Conservation (phyloP, 2,329 filamentous ascomycete species). For the Colletotrichum liriopes region DNA sequence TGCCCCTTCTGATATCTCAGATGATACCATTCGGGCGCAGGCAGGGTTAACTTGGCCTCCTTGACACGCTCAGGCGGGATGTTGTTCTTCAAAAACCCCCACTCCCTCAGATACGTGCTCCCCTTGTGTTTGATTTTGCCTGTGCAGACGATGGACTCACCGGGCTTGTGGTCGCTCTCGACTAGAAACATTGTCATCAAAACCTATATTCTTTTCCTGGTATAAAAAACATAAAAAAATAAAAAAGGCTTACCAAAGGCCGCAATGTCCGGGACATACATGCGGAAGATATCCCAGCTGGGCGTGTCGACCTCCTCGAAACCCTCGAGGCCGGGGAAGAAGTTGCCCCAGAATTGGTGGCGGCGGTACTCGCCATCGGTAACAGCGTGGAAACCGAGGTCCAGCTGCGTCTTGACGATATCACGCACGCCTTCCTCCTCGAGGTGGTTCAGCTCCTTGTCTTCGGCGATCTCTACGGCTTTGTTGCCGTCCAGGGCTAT, state of each 20-base stretch:
- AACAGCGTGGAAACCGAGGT: constrained; percentile 77
- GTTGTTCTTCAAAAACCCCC: constrained; percentile 58
- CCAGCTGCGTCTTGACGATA: constrained; percentile 78
- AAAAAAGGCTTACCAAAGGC: constrained; percentile 55
- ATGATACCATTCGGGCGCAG: constrained; percentile 78
- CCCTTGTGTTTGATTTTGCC: constrained; percentile 64
- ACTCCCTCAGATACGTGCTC: constrained; percentile 60
- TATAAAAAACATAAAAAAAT: not conserved
- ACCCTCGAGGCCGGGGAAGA: constrained; percentile 57
- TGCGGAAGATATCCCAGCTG: constrained; percentile 54
- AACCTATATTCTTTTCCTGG: not conserved
- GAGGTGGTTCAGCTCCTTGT: constrained; percentile 69
- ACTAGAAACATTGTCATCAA: constrained; percentile 47
- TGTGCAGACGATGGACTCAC: constrained; percentile 62
- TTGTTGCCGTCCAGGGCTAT: constrained; percentile 51
- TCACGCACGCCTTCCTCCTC: constrained; percentile 78
- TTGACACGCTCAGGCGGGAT: constrained; percentile 74
- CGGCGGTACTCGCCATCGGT: constrained; percentile 78
- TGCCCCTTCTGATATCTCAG: constrained; percentile 69
- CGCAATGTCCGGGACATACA: constrained; percentile 57
- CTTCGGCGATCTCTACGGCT: constrained; percentile 53
- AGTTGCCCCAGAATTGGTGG: constrained; percentile 54
- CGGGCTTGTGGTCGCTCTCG: constrained; percentile 63
- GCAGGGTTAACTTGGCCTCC: constrained; percentile 76
- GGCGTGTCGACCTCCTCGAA: constrained; percentile 56